Base-by-base conservation (phyloP, 352 stramenopile genomes). In the Globisporangium echinulatum region DNA sequence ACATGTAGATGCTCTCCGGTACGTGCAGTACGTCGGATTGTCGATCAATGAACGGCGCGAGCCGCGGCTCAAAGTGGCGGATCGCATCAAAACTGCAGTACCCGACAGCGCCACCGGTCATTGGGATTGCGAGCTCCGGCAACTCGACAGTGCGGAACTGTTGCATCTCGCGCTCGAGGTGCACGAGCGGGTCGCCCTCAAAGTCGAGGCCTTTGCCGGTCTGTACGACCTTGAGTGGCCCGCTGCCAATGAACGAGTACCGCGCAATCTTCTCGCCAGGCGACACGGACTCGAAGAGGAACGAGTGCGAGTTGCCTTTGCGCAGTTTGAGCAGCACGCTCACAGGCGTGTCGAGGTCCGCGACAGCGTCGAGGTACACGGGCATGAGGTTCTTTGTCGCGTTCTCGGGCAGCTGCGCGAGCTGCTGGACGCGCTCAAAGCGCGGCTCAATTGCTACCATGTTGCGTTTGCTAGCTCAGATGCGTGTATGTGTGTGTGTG, bases 1-100 rank as follows among this genome's bases (percentile, higher is more conserved):
- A 84, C 87, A 96, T 96, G 69, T 94, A 96, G 64, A 94, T 88
- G 63, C 84, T 93, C 70, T 96, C 87, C 14, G 87, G 87, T 17
- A 94, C 80, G 38, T 87, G 61, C 14, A 96, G 64, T 58, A 94
- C 76, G 60, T 96, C 85, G 50, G 72, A 76, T 60, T 96, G 87
- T 7, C 68, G 66, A 33, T 83, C 81, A 42, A 96, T 74, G 56
- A 80, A 91, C 3, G 85, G 84, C 48, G 82, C 84, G 39, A 94
- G 75, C 62, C 78, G 88, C 46, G 84, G 85, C 53, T 96, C 87
- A 67, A 96, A 96, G 71, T 95, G 84, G 42, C 85, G 84, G 42
- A 96, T 92, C 19, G 85, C 83, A 58, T 96, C 87, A 57, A 94
- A 96, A 68, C 80, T 84, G 67, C 85, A 94, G 71, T 94, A 96